These are phyloP conservation scores for Perkinsus marinus DNA, from an alignment of 169 alveolate species.

Conservation along the genomic window DNA sequence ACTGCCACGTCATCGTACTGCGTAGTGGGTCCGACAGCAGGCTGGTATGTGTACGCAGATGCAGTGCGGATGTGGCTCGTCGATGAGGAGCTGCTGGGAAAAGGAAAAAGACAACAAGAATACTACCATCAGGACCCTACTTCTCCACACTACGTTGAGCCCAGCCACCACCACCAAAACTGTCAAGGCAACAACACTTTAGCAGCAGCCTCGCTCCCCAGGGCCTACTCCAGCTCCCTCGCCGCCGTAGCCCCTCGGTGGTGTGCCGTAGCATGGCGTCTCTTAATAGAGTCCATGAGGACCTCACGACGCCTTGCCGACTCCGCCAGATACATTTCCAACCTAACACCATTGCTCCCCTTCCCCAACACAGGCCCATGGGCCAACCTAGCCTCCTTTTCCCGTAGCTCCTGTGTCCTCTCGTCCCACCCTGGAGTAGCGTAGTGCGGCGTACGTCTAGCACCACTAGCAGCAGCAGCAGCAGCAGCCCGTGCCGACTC, in stretches of 20 bases:
- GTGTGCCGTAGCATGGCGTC: background rate
- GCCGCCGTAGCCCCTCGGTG: background rate
- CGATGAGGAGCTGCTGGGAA: too few species aligned
- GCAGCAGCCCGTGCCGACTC: too few species aligned
- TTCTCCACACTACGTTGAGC: background rate
- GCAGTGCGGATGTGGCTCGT: too few species aligned
- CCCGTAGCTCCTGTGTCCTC: background rate
- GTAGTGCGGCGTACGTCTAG: background rate
- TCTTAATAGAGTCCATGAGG: background rate
- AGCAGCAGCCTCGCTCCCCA: background rate
- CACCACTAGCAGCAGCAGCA: background rate
- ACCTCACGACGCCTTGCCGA: background rate
- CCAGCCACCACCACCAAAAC: background rate
- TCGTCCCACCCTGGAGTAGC: background rate
- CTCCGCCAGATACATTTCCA: background rate
- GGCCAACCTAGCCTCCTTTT: background rate
- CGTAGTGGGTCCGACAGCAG: too few species aligned
- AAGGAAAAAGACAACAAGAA: too few species aligned
- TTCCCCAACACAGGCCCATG: background rate
- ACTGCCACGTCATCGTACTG: too few species aligned
- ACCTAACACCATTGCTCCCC: background rate
- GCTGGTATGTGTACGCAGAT: too few species aligned
- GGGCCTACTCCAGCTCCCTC: background rate
- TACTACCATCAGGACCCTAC: too few species aligned
- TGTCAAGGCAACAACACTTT: background rate